Base-by-base conservation (phyloP, 2,329 filamentous ascomycete species). In the Fusarium equiseti region DNA sequence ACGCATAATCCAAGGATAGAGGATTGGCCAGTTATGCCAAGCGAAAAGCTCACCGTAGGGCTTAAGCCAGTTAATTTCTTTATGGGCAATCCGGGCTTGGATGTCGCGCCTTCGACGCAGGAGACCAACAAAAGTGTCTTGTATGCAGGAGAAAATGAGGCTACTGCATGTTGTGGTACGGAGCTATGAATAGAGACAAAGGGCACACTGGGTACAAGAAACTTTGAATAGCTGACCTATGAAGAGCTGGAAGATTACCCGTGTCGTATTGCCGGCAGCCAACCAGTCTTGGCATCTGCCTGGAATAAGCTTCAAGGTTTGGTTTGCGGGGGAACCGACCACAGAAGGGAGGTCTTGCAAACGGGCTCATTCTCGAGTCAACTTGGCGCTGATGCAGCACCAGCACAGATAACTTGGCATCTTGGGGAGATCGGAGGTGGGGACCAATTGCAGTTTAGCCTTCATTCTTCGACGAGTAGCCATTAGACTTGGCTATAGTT, bases 21-120 rank as follows among this genome's bases (percentile, higher is more conserved):
- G 71, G 90, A 92, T 73, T 92, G 90, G 82, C 90, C 89, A 0
- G 88, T 91, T 8, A 92, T 92, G 90, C 90, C 89, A 0, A 85
- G 82, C 65, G 90, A 91, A 75, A 85, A 81, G 57, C 79, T 88
- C 70, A 80, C 80, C 60, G 84, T 88, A 0, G 78, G 79, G 0
- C 75, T 88, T 54, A 87, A 86, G 73, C 86, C 86, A 0, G 82
- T 84, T 4, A 87, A 88, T 63, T 87, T 88, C 72, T 88, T 88
- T 64, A 77, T 79, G 2, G 81, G 81, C 7, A 87, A 88, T 59
- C 86, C 85, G 0, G 83, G 81, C 0, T 58, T 87, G 8, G 85
- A 88, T 71, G 84, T 88, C 4, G 81, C 84, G 0, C 79, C 81
- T 5, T 81, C 81, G 4, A 79, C 68, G 1, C 79, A 81, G 59